Evolutionary conservation across 2,329 filamentous ascomycete species (phyloP).

Genomic region (Rhynchosporium agropyri): DNA sequence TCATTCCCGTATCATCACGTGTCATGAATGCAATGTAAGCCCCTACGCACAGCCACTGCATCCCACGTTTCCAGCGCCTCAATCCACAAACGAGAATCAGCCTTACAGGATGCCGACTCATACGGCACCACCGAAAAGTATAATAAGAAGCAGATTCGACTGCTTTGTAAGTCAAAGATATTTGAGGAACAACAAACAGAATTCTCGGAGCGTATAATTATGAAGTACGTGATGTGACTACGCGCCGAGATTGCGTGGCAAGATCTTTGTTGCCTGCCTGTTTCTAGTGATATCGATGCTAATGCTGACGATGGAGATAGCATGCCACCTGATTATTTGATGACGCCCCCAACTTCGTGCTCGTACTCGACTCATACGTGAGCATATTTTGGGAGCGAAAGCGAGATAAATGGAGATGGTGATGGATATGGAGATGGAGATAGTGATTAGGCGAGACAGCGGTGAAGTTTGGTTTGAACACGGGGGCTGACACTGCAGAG

Average conservation of each 20-base stretch:
- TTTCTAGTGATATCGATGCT: not conserved
- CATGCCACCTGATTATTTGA: conserved; percentile 2
- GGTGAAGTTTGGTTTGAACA: not conserved
- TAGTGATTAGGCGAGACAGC: not conserved
- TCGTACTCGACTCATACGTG: not conserved
- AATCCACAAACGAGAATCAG: not conserved
- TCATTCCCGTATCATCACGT: not conserved
- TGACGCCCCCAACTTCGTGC: not conserved
- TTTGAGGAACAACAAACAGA: not conserved
- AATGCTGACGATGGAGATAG: not conserved
- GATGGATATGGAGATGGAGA: not conserved
- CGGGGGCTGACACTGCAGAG: not conserved
- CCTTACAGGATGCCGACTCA: not conserved
- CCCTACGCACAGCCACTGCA: not conserved
- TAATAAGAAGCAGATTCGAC: not conserved
- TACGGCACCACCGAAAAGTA: not conserved
- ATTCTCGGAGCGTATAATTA: not conserved
- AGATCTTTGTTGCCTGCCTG: not conserved
- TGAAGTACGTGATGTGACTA: not conserved
- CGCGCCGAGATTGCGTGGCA: not conserved
- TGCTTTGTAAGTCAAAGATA: not conserved
- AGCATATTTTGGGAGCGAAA: not conserved
- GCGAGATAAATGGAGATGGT: not conserved
- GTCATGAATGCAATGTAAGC: not conserved
- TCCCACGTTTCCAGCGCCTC: not conserved